Base-by-base conservation (phyloP, 2,329 filamentous ascomycete species). In the Aspergillus costaricaensis region DNA sequence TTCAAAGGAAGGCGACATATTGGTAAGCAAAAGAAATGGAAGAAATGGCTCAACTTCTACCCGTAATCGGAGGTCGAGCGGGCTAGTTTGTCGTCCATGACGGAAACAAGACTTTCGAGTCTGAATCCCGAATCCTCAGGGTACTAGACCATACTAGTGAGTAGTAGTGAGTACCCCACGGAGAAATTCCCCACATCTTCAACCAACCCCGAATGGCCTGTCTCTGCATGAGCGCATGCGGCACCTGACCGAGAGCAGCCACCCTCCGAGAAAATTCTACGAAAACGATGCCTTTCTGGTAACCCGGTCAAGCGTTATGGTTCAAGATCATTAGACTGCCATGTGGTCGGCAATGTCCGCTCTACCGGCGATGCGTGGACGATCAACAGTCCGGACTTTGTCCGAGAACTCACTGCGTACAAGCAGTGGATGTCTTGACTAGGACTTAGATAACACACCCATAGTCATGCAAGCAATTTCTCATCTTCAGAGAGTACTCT, bases 161-260 rank as follows among this genome's bases (percentile, higher is more conserved):
- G 27, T 30, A 30, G 25, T 8, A n/a, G 27, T 27, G 9, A 43
- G 7, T 43, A 19, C 53, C 39, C 53, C 53, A 55, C 53, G 41
- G 53, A 55, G 53, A 41, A 41, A 41, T 55, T 55, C 53, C 53
- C 53, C 53, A 44, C 53, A 55, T 44, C 53, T 41, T 25, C 52
- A 55, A 27, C 39, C 17, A 27, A 55, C 38, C 52, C 52, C 52
- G 15, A 41, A 10, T 23, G 23, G 38, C 21, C 25, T 23, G 7
- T 4, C 21, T 27, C 39, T 43, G 41, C 53, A 50, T n/a, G 47
- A 17, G 47, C 17, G 47, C 25, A 50, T 30, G 25, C 47, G 47
- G 47, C 25, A 32, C 10, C 25, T 25, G 39, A 55, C 53, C 25
- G 51, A 23, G 53, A 27, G 21, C 25, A 55, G n/a, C n/a, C 15